phyloP scores from a whole-genome alignment of 1,284 basidiomycete genomes.

The Mycena citricolor region DNA sequence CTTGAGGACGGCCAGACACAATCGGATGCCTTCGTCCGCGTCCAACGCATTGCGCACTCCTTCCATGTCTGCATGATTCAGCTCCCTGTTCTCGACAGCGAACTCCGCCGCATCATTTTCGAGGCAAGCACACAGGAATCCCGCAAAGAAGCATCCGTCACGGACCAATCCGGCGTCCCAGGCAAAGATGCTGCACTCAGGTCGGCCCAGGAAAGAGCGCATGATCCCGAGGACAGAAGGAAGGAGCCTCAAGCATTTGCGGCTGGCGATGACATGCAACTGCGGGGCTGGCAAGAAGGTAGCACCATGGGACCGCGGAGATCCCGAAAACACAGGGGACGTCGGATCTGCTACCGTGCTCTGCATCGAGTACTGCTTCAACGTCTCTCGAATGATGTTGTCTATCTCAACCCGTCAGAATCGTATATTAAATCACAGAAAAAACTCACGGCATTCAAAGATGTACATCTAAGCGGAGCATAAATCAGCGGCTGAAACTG shows the following conservation, averaged over 20 bases:
- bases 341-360: constrained; percentile 17
- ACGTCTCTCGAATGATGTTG: constrained; percentile 62
- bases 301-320: constrained; percentile 49
- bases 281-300: constrained; percentile 40
- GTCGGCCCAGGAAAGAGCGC: constrained; percentile 51
- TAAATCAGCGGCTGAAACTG: constrained; percentile 23
- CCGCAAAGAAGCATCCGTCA: constrained; percentile 80
- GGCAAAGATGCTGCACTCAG: constrained; percentile 55
- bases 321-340: constrained; percentile 31
- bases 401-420: constrained; percentile 37
- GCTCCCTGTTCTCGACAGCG: constrained; percentile 45
- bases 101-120: constrained; percentile 47
- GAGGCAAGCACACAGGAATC: constrained; percentile 60
- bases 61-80: constrained; percentile 36
- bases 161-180: constrained; percentile 82
- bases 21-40: constrained; percentile 66
- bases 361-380: constrained; percentile 50
- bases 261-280: constrained; percentile 45
- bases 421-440: constrained; percentile 12
- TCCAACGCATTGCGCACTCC: constrained; percentile 27
- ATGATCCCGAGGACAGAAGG: constrained; percentile 64
- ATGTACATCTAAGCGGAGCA: constrained; percentile 58
- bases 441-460: constrained; percentile 72
- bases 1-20: constrained; percentile 70
- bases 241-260: constrained; percentile 50